Evolutionary conservation across 306 rosid species (phyloP).

Genomic region (Hippophae gyantsensis): DNA sequence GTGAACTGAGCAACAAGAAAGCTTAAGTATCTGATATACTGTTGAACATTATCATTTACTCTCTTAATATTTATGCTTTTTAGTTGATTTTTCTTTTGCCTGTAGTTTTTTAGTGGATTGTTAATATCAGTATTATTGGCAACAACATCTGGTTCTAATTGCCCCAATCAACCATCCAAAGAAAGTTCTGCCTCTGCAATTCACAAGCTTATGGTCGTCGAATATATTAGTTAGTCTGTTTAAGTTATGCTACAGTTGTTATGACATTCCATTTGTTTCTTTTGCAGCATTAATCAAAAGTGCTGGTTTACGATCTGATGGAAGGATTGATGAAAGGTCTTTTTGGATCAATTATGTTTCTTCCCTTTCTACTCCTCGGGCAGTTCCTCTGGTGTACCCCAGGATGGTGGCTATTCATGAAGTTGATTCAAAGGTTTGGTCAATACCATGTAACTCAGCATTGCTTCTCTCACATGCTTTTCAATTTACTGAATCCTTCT

Average conservation of each 20-base stretch:
- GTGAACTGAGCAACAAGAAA: too few relatives aligned
- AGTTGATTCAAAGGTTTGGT: slow-evolving; percentile 61
- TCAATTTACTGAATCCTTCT: slow-evolving; percentile 10
- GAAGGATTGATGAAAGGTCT: slow-evolving; percentile 81
- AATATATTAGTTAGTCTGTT: background rate
- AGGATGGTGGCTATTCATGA: slow-evolving; percentile 83
- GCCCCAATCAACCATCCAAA: too few relatives aligned
- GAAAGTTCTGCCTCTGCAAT: too few relatives aligned
- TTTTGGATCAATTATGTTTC: slow-evolving; percentile 80
- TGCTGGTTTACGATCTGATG: slow-evolving; percentile 70
- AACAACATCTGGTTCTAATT: too few relatives aligned
- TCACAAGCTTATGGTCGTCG: background rate
- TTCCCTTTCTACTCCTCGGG: slow-evolving; percentile 70
- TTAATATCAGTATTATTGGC: too few relatives aligned
- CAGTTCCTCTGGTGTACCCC: slow-evolving; percentile 93
- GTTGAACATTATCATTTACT: too few relatives aligned
- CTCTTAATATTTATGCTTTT: too few relatives aligned
- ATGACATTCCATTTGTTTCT: slow-evolving; percentile 15
- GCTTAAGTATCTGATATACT: too few relatives aligned
- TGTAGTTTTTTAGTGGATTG: too few relatives aligned
- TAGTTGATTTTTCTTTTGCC: too few relatives aligned
- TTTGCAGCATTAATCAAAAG: slow-evolving; percentile 84
- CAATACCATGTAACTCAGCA: background rate
- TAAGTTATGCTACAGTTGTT: slow-evolving; percentile 9
- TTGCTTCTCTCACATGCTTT: slow-evolving; percentile 13